Conservation (phyloP, 768 basidiomycete genomes). For the Paxillus ammoniavirescens region DNA sequence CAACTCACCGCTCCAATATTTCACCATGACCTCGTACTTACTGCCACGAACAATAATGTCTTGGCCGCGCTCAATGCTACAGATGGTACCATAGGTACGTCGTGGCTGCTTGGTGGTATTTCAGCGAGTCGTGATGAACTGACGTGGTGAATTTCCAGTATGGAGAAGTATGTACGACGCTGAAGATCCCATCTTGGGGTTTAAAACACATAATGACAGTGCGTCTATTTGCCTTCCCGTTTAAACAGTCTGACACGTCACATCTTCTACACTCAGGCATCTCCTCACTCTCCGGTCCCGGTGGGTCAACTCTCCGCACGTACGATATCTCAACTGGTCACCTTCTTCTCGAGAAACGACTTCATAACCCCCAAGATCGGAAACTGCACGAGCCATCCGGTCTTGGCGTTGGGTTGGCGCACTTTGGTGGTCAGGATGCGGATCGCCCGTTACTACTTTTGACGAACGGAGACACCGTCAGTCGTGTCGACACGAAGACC, state of each 20-base stretch:
- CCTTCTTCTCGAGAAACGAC: constrained; percentile 60
- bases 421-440: constrained; percentile 31
- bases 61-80: constrained; percentile 67
- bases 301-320: constrained; percentile 64
- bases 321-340: constrained; percentile 66
- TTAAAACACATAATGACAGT: constrained; percentile 60
- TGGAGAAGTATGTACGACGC: constrained; percentile 82
- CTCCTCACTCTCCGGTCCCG: constrained; percentile 72
- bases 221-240: constrained; percentile 21
- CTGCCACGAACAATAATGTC: constrained; percentile 73
- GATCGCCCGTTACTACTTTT: constrained; percentile 45
- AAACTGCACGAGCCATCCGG: constrained; percentile 50
- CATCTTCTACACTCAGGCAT: constrained; percentile 45
- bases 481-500: constrained; percentile 44
- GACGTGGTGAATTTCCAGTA: constrained; percentile 37
- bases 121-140: constrained; percentile 4
- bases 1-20: constrained; percentile 58
- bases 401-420: constrained; percentile 51
- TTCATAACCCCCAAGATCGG: constrained; percentile 48
- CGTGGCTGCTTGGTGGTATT: not conserved
- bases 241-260: not conserved
- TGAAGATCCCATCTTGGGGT: constrained; percentile 65
- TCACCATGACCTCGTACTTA: constrained; percentile 56
- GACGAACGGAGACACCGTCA: constrained; percentile 60
- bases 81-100: constrained; percentile 71